These are phyloP conservation scores for Daldinia bambusicola DNA, from an alignment of 495 filamentous ascomycete species.

Conservation along the genomic window DNA sequence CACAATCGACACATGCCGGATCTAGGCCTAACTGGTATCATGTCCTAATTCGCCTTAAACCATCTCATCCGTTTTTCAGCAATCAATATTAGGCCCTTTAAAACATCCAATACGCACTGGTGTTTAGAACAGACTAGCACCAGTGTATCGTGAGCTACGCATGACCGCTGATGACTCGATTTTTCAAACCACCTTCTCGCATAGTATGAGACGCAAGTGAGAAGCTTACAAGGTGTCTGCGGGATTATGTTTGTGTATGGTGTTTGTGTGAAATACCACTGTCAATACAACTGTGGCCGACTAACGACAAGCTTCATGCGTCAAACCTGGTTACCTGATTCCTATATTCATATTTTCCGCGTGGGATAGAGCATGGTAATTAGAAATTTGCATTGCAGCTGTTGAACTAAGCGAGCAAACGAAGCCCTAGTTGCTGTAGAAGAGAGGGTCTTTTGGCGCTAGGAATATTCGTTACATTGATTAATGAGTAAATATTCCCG, in stretches of 20 bases:
- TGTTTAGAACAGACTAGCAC: background rate
- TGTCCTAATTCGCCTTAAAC: background rate
- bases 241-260: background rate
- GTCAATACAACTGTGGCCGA: background rate
- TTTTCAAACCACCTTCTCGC: background rate
- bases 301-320: conserved; percentile 1
- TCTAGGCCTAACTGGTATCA: background rate
- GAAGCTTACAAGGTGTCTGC: conserved; percentile 1
- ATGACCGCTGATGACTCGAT: background rate
- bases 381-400: conserved; percentile 3
- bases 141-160: conserved; percentile 2
- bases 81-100: background rate
- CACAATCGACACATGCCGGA: background rate
- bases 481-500: conserved; percentile 19
- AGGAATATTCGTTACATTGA: conserved; percentile 23
- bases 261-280: background rate
- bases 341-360: background rate
- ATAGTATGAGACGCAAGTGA: background rate
- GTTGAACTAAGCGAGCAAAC: conserved; percentile 23
- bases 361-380: conserved; percentile 9
- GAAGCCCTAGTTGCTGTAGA: conserved; percentile 13
- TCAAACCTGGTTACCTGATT: background rate
- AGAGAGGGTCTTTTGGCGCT: conserved; percentile 3
- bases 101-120: background rate
- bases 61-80: conserved; percentile 2